These are phyloP conservation scores for Entomortierella parvispora DNA, from an alignment of 192 early-diverging fungal species.

Conservation along the genomic window DNA sequence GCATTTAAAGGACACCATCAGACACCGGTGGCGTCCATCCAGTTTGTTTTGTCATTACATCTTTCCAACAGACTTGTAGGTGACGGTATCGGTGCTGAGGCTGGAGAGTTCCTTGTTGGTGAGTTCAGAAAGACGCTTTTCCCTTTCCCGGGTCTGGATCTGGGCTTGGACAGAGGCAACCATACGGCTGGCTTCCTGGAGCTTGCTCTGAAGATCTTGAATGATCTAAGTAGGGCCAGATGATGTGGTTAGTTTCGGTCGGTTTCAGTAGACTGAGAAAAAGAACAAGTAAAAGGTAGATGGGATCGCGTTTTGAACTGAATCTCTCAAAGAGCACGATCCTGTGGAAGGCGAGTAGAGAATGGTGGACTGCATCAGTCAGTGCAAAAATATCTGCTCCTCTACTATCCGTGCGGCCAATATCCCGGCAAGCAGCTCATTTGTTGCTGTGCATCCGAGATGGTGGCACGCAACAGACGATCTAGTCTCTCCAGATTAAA, in stretches of 20 bases:
- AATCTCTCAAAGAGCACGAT: too few species aligned
- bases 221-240: constrained; percentile 50
- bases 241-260: too few species aligned
- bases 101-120: constrained; percentile 73
- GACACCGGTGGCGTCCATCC: too few species aligned
- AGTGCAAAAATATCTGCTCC: too few species aligned
- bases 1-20: too few species aligned
- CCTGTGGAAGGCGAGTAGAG: too few species aligned
- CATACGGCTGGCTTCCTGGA: constrained; percentile 68
- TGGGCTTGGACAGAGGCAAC: constrained; percentile 68
- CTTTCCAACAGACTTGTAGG: constrained; percentile 81
- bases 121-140: constrained; percentile 73
- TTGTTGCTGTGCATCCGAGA: too few species aligned
- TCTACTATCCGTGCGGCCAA: too few species aligned
- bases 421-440: too few species aligned
- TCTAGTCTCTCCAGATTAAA: not conserved
- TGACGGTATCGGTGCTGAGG: constrained; percentile 59
- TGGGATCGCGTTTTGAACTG: too few species aligned
- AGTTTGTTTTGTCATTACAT: constrained; percentile 57
- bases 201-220: constrained; percentile 75
- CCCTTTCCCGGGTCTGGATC: constrained; percentile 70
- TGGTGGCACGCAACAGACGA: not conserved
- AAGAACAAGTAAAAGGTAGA: too few species aligned
- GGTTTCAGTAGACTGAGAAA: not conserved
- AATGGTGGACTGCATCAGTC: too few species aligned